Evolutionary conservation across 2,329 filamentous ascomycete species (phyloP).

Genomic region (Fusarium setosum): DNA sequence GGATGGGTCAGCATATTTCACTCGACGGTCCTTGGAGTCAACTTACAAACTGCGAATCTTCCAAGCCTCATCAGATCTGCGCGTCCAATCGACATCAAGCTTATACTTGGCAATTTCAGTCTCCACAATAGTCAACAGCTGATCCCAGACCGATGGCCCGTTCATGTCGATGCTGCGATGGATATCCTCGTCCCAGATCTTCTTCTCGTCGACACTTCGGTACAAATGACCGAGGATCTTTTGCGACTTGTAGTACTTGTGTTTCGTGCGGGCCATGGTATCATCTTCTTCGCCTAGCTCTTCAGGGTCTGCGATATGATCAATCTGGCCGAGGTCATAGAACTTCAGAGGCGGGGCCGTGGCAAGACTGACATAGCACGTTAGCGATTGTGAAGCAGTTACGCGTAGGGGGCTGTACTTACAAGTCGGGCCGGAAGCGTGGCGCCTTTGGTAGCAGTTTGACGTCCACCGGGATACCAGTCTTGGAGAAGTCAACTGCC

Average conservation of each 20-base stretch:
- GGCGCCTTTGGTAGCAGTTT: conserved; percentile 53
- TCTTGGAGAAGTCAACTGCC: conserved; percentile 82
- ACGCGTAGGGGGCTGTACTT: conserved; percentile 39
- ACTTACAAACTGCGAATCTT: conserved; percentile 60
- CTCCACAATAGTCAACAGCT: conserved; percentile 47
- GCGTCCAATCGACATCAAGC: conserved; percentile 48
- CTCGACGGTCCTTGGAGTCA: conserved; percentile 49
- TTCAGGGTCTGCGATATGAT: conserved; percentile 40
- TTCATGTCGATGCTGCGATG: conserved; percentile 41
- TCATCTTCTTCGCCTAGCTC: conserved; percentile 53
- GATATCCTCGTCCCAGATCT: conserved; percentile 69
- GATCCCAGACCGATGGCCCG: conserved; percentile 56
- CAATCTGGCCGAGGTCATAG: conserved; percentile 57
- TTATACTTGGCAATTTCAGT: conserved; percentile 30
- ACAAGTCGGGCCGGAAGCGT: conserved; percentile 66
- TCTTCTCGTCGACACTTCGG: conserved; percentile 76
- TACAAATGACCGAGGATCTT: conserved; percentile 79
- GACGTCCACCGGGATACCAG: conserved; percentile 69
- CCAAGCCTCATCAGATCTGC: conserved; percentile 51
- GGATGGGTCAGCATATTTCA: conserved; percentile 23
- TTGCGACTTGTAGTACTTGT: conserved; percentile 72
- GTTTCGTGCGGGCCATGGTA: conserved; percentile 56
- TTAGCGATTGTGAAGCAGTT: not conserved
- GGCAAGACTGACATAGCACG: conserved; percentile 51
- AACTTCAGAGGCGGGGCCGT: conserved; percentile 57